Percentiles rank a stretch among this genome's conserved stretches.
phyloP scores from a whole-genome alignment of 1,139 yeast genomes.

The Geotrichum aggregatum region DNA sequence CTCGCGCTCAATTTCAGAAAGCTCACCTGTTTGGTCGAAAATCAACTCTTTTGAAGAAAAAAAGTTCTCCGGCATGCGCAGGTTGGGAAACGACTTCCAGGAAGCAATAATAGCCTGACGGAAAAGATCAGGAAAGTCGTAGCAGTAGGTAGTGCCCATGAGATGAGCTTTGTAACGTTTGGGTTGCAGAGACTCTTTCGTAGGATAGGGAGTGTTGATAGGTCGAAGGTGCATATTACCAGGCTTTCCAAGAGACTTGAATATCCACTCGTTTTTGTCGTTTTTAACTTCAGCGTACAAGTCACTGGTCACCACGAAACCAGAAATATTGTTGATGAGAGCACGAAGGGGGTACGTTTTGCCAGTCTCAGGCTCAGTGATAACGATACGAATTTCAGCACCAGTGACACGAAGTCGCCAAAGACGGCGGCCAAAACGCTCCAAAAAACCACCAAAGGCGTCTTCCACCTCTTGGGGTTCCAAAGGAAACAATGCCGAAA shows the following conservation, averaged over 20 bases:
- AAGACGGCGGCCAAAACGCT: conserved; percentile 92
- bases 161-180: conserved; percentile 97
- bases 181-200: conserved; percentile 96
- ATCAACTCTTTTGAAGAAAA: conserved; percentile 79
- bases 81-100: conserved; percentile 60
- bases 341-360: conserved; percentile 91
- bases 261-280: conserved; percentile 90
- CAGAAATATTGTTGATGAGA: conserved; percentile 90
- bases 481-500: conserved; percentile 89
- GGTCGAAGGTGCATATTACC: conserved; percentile 97
- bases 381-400: conserved; percentile 94
- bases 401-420: conserved; percentile 96
- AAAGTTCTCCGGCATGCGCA: conserved; percentile 69
- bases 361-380: conserved; percentile 84
- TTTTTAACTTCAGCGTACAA: conserved; percentile 91
- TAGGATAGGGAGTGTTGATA: conserved; percentile 92
- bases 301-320: conserved; percentile 94
- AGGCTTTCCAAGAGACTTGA: conserved; percentile 78
- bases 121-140: conserved; percentile 98
- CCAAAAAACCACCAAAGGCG: conserved; percentile 95
- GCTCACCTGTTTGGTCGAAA: conserved; percentile 62
- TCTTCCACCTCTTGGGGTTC: conserved; percentile 94
- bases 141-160: conserved; percentile 96
- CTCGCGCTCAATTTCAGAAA: conserved; percentile 88
- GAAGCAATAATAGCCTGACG: conserved; percentile 82